phyloP scores from a whole-genome alignment of 805 yeast genomes.

The Candida coleopterorum region DNA sequence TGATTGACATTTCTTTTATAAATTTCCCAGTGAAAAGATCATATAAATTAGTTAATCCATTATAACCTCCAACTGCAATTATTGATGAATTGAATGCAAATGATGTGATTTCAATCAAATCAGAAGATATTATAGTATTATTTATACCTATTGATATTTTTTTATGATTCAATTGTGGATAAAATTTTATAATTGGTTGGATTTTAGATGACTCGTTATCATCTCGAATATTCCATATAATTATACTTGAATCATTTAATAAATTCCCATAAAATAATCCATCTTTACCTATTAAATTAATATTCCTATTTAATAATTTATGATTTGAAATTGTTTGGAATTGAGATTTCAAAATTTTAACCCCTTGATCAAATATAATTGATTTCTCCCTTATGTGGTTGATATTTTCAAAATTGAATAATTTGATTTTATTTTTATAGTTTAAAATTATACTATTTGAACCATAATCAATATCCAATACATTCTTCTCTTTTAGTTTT shows the following conservation, averaged over 20 bases:
- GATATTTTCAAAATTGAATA: conserved; percentile 13
- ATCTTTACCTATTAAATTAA: conserved; percentile 33
- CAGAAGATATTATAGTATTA: conserved; percentile 3
- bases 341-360: conserved; percentile 11
- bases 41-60: conserved; percentile 40
- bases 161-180: conserved; percentile 20
- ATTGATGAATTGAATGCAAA: conserved; percentile 32
- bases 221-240: conserved; percentile 39
- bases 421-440: conserved; percentile 16
- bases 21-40: conserved; percentile 40
- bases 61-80: conserved; percentile 36
- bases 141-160: conserved; percentile 12
- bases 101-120: conserved; percentile 14
- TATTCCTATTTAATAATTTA: conserved; percentile 13
- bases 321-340: conserved; percentile 15
- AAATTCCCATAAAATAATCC: conserved; percentile 36
- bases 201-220: conserved; percentile 10
- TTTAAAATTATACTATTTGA: conserved; percentile 25
- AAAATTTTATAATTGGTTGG: conserved; percentile 14
- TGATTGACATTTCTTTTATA: conserved; percentile 28
- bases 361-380: conserved; percentile 13
- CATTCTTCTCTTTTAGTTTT: conserved; percentile 5
- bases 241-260: conserved; percentile 36
- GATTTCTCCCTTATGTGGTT: conserved; percentile 8
- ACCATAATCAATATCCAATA: conserved; percentile 30